Evolutionary conservation across 305 asterid genomes (phyloP).

Genomic region (Fraxinus platypoda): DNA sequence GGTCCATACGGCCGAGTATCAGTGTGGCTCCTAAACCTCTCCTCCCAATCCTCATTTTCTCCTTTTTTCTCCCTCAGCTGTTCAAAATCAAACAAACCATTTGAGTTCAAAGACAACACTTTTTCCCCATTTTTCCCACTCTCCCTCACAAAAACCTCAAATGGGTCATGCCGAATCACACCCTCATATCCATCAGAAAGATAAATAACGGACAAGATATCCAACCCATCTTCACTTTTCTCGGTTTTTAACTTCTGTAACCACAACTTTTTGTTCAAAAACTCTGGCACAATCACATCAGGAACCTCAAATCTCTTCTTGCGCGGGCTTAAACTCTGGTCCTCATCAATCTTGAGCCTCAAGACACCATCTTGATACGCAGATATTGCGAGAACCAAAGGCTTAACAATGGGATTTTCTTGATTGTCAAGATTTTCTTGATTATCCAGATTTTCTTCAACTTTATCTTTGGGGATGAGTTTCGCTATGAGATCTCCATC

Average conservation of each 20-base stretch:
- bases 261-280: conserved; percentile 65
- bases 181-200: conserved; percentile 82
- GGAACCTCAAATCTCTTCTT: conserved; percentile 95
- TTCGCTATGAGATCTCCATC: conserved; percentile 84
- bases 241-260: conserved; percentile 66
- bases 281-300: conserved; percentile 78
- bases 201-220: conserved; percentile 56
- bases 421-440: conserved; percentile 21
- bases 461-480: conserved; percentile 45
- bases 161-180: conserved; percentile 83
- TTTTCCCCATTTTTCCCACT: conserved; percentile 55
- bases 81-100: conserved; percentile 90
- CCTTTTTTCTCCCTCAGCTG: conserved; percentile 69
- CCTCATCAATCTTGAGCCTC: conserved; percentile 91
- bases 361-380: conserved; percentile 84
- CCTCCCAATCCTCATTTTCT: conserved; percentile 88
- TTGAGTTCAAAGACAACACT: conserved; percentile 76
- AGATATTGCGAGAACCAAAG: conserved; percentile 60
- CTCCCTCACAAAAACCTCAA: conserved; percentile 88
- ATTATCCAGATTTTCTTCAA: conserved; percentile 32
- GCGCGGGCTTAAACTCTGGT: conserved; percentile 51
- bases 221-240: conserved; percentile 47
- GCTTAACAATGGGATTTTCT: conserved; percentile 34
- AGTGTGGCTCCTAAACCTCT: conserved; percentile 77
- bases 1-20: conserved; percentile 92